Percentiles rank a stretch among this genome's conserved stretches.
Conservation (phyloP, 192 early-diverging fungal species). For the Mortierella alpina region DNA sequence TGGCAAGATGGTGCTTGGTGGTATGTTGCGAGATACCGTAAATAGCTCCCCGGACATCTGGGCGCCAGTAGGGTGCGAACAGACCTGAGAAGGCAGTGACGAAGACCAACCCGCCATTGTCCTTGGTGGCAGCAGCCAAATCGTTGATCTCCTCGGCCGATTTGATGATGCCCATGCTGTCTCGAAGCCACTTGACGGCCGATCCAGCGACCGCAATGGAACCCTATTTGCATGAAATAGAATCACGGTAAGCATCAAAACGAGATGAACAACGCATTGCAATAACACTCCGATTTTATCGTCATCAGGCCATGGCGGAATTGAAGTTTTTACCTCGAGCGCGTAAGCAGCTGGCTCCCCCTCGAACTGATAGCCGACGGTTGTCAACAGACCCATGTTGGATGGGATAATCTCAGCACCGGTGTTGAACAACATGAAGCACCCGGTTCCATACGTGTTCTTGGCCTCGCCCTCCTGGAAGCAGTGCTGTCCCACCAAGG, state of each 20-base stretch:
- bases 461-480: constrained; percentile 88
- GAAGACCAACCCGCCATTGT: constrained; percentile 94
- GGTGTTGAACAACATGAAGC: constrained; percentile 97
- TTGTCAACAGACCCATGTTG: constrained; percentile 87
- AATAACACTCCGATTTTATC: neutral
- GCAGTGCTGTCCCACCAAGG: constrained; percentile 94
- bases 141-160: constrained; percentile 76
- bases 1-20: constrained; percentile 83
- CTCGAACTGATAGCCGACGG: constrained; percentile 90
- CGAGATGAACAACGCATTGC: neutral
- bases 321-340: constrained; percentile 66
- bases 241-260: neutral
- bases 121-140: constrained; percentile 72
- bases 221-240: constrained; percentile 56
- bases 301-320: no score
- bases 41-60: constrained; percentile 89
- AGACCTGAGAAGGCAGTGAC: constrained; percentile 94
- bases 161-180: constrained; percentile 86
- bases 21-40: constrained; percentile 91
- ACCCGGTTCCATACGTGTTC: constrained; percentile 97
- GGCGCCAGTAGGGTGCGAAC: constrained; percentile 95
- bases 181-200: constrained; percentile 90
- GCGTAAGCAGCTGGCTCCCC: constrained; percentile 80
- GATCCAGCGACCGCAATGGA: constrained; percentile 93
- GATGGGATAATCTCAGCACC: constrained; percentile 80